Evolutionary conservation across 2,329 filamentous ascomycete genomes (phyloP), one percentile per base, ranked within the genome.

Genomic region (Biscogniauxia sp.): DNA sequence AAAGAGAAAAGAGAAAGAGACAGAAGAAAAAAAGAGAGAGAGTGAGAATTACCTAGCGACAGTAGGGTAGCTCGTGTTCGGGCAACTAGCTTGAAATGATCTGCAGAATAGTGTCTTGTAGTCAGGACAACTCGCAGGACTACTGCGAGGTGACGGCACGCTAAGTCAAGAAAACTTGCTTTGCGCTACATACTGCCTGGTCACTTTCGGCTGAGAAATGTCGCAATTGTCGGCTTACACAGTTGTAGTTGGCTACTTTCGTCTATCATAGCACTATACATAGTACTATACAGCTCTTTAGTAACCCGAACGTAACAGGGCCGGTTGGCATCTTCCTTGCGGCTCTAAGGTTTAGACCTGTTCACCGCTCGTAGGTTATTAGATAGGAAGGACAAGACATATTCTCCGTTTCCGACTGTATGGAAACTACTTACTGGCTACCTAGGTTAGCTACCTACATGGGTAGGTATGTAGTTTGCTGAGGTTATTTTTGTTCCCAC

Each of bases 41-140:
- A n/a, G n/a, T n/a, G n/a, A n/a, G n/a, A n/a, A n/a, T n/a, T n/a
- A n/a, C 2, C 9, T 52, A 23, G 51, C 19, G 13, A 23, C 19
- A 19, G 50, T 51, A 61, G 60, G 58, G 53, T 59, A 65, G 58
- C 64, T 65, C 64, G 64, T 66, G 66, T 66, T 61, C 60, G 59
- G 56, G 55, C 61, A 61, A 62, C 56, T 64, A 61, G 64, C 58
- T 57, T 56, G 55, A 19, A 54, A 53, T 23, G 66, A 68, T 68
- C 37, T 45, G 61, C 60, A 61, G 61, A 63, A 54, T 60, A 63
- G 63, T 60, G 58, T 55, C 55, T 51, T 54, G 57, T 58, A 65
- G 64, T 61, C 59, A 52, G 52, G 52, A 54, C 52, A 54, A 32
- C 25, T 32, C 52, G 52, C 52, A 54, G 17, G 52, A 32, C 32